Evolutionary conservation across 441 rosid species (phyloP).

Genomic region (Rhodomyrtus psidioides): DNA sequence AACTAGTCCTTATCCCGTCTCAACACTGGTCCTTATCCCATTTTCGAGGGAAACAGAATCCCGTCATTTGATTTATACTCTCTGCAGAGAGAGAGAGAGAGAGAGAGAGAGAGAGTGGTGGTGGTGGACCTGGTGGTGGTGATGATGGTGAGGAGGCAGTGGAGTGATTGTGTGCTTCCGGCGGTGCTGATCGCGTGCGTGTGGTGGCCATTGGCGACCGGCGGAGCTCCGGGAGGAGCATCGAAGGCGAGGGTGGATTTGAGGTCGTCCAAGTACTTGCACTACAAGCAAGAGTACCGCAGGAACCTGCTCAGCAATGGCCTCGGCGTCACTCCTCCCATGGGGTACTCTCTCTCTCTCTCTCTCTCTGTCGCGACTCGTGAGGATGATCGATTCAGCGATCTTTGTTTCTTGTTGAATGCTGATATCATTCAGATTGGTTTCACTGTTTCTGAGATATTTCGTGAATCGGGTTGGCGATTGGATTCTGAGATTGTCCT

Average conservation of each 20-base stretch:
- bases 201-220: neutral
- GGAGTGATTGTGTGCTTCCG: neutral
- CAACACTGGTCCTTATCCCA: neutral
- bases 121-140: neutral
- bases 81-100: neutral
- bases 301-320: constrained; percentile 9
- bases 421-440: neutral
- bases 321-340: constrained; percentile 11
- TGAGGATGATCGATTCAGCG: neutral
- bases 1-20: neutral
- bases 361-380: neutral
- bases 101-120: neutral
- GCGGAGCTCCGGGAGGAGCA: neutral
- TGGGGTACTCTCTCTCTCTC: constrained; percentile 5
- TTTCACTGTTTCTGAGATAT: neutral
- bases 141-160: neutral
- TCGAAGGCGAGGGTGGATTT: neutral
- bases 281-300: constrained; percentile 1
- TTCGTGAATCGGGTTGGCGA: neutral
- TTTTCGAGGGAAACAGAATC: neutral
- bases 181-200: neutral
- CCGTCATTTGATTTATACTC: no score
- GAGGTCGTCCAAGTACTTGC: neutral
- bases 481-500: neutral
- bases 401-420: neutral